Evolutionary conservation across 768 basidiomycete genomes (phyloP), one percentile per base, ranked within the genome.

Genomic region (Auriculariales sp.): DNA sequence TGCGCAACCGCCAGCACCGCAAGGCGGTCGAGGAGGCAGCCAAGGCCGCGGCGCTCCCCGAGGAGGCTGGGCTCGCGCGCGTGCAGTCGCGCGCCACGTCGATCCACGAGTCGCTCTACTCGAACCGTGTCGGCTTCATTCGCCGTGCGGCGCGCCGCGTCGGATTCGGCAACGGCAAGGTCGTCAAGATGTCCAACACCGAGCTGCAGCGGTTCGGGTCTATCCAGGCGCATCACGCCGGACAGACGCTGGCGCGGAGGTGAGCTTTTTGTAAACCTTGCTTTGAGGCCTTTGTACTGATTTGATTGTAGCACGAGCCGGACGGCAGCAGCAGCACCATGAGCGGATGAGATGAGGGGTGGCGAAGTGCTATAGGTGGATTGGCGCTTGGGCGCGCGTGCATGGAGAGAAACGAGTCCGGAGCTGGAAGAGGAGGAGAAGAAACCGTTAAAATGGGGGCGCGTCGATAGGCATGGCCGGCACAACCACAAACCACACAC

Each of bases 51-150:
- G 61, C 63, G 5, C 60, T 66, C 29, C 63, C 64, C 47, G 70
- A 71, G 28, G 83, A 81, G 51, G 68, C 90, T 51, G 84, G 84
- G 6, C 78, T 95, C 53, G 77, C 74, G 28, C 84, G 92, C 59
- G 95, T 90, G 30, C 79, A 83, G 57, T 94, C 91, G 1, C 88
- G 93, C 58, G 87, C 79, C 25, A 86, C 85, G 12, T 90, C 87
- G 30, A 72, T 90, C 58, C 87, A 93, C 70, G 89, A 92, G 67
- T 87, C 85, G 10, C 64, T 94, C 57, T 97, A 95, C 76, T 87
- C 86, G 48, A 95, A 95, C 67, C 89, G 93, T 75, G 87, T 89
- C 49, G 79, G 77, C 55, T 98, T 97, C 77, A 81, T 98, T 62
- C 80, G 80, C 58, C 83, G 89, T 52, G 89, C 89, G 48, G 82